Conservation (phyloP, 176 grass and related monocot genomes). For the Cenchrus fungigraminus region DNA sequence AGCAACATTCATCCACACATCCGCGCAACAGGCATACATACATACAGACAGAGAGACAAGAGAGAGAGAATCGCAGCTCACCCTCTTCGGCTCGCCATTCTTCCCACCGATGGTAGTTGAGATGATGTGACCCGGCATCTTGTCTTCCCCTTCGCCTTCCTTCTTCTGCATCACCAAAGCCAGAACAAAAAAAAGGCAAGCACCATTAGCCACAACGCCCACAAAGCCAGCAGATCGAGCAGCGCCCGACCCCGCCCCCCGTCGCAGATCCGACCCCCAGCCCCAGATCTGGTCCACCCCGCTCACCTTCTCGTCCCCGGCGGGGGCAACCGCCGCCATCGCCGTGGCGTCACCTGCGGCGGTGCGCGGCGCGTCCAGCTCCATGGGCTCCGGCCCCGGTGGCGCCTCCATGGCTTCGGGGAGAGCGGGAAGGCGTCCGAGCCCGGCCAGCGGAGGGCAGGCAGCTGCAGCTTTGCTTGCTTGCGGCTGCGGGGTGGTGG, state of each 20-base stretch:
- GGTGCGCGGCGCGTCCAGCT: conserved; percentile 30
- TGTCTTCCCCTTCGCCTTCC: conserved; percentile 58
- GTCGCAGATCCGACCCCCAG: conserved; percentile 14
- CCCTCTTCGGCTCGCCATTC: conserved; percentile 96
- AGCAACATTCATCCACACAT: conserved; percentile 21
- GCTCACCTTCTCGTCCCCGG: conserved; percentile 42
- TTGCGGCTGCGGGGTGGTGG: not conserved
- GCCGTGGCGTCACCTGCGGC: not conserved
- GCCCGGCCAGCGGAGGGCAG: not conserved
- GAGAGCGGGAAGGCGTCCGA: not conserved
- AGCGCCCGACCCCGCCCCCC: not conserved
- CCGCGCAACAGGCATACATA: not conserved
- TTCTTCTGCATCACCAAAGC: conserved; percentile 16
- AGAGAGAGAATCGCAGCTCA: conserved; percentile 30
- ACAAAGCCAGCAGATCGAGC: conserved; percentile 23
- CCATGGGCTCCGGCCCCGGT: conserved; percentile 55
- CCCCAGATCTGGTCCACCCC: conserved; percentile 30
- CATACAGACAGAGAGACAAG: too few species aligned
- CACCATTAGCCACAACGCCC: conserved; percentile 40
- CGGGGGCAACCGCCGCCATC: not conserved
- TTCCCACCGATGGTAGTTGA: conserved; percentile 98
- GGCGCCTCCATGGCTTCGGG: conserved; percentile 43
- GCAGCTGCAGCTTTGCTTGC: not conserved
- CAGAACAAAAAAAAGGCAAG: not conserved
- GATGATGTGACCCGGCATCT: conserved; percentile 90